Percentiles rank a stretch among this genome's conserved stretches.
Conservation (phyloP, 345 rosid species). For the Aegle marmelos region DNA sequence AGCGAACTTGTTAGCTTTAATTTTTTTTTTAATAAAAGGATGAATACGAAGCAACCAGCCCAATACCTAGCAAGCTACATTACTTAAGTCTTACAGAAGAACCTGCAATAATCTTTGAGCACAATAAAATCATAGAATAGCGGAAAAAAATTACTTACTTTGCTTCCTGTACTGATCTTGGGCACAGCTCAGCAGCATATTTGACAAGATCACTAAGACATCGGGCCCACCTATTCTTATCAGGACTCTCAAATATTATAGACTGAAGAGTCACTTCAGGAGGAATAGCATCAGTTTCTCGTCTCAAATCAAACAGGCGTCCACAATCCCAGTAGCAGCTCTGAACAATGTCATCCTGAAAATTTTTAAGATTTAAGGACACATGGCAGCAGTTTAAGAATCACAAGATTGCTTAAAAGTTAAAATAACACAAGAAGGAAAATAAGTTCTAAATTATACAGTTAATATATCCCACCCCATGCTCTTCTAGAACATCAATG, state of each 20-base stretch:
- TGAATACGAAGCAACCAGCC: not conserved
- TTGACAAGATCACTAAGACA: constrained; percentile 94
- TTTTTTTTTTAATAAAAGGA: not conserved
- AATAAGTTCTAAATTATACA: constrained; percentile 7
- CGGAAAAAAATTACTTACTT: constrained; percentile 51
- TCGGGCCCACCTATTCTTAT: constrained; percentile 94
- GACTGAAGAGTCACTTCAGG: constrained; percentile 93
- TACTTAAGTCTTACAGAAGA: not conserved
- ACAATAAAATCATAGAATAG: constrained; percentile 6
- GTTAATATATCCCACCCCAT: constrained; percentile 62
- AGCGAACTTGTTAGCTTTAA: not conserved
- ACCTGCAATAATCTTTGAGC: constrained; percentile 1
- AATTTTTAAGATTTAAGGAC: constrained; percentile 14
- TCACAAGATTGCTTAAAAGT: constrained; percentile 2
- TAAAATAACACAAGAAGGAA: constrained; percentile 5
- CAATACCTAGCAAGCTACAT: not conserved
- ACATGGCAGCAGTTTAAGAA: not conserved
- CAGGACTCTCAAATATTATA: constrained; percentile 92
- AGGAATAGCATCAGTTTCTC: constrained; percentile 91
- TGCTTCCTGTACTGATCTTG: constrained; percentile 89
- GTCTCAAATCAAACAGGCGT: constrained; percentile 83
- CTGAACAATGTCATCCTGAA: constrained; percentile 96
- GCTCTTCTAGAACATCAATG: constrained; percentile 95
- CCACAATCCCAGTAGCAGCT: constrained; percentile 96
- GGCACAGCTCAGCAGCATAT: constrained; percentile 95